Base-by-base conservation (phyloP, 331 rosid genomes). In the Phaseolus coccineus region DNA sequence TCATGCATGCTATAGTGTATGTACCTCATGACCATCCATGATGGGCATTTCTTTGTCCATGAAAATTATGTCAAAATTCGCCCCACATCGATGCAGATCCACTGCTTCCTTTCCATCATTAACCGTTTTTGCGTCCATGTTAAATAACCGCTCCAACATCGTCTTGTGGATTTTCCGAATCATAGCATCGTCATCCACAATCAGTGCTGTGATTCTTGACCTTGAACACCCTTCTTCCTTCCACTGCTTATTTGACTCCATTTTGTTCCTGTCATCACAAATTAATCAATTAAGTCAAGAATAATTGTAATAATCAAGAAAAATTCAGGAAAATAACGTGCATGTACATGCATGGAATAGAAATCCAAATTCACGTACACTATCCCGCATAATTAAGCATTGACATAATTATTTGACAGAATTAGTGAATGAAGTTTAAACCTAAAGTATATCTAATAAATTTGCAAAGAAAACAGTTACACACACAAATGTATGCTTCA, bases 41-140 rank as follows among this genome's bases (percentile, higher is more conserved):
- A 70, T 50, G 1, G 76, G 76, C 76, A 70, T 70, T 48, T 50
- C 76, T 48, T 50, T 70, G 76, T 70, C 76, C 76, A 50, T 70
- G 61, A 70, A 70, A 50, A 70, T 50, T 0, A 70, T 15, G 47
- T 50, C 76, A 70, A 70, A 70, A 8, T 9, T 70, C 30, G 28
- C 31, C n/a, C 76, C 76, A 70, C 30, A 70, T 16, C 28, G 61
- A 70, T 2, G 33, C 30, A 50, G n/a, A 30, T 70, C 62, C 76
- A 70, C 76, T 16, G 76, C 76, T 70, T 70, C 76, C 62, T 70
- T 70, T 31, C 76, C 76, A 31, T 70, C 47, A 1, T 51, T 48
- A 50, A n/a, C 76, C 5, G 24, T 4, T 48, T 9, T 2, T 4
- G 76, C 25, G 10, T 70, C 76, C 0, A 70, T 70, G 44, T 70